These are phyloP conservation scores for Termitomyces heimii DNA, from an alignment of 768 basidiomycete species.

Conservation along the genomic window DNA sequence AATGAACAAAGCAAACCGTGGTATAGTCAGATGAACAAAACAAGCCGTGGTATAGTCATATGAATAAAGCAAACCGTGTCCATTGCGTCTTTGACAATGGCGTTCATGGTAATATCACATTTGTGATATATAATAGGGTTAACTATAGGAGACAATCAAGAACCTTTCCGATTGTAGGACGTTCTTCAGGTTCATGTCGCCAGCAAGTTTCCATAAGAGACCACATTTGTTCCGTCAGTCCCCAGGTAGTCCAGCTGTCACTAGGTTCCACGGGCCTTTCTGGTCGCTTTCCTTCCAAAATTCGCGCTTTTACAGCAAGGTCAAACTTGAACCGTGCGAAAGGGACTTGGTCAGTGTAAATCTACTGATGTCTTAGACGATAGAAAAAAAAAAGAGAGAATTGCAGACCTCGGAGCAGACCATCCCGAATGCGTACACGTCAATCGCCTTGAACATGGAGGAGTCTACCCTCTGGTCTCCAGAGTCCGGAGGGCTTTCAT, in stretches of 20 bases:
- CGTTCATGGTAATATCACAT: too few species aligned
- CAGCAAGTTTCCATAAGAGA: slow-evolving; percentile 2
- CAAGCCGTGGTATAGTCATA: too few species aligned
- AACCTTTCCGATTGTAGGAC: background rate
- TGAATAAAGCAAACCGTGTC: too few species aligned
- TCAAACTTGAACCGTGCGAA: background rate
- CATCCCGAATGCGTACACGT: background rate
- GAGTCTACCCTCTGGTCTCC: background rate
- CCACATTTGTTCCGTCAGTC: background rate
- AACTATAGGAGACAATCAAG: background rate
- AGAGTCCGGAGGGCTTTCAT: background rate
- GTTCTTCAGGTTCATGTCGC: background rate
- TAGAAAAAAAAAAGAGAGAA: background rate
- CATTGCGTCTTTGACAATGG: too few species aligned
- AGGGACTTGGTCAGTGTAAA: background rate
- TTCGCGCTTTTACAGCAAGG: background rate
- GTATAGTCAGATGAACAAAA: too few species aligned
- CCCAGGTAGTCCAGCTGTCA: background rate
- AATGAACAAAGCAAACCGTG: too few species aligned
- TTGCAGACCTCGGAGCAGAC: background rate
- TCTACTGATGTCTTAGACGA: background rate
- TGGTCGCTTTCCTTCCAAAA: background rate
- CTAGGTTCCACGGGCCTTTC: background rate
- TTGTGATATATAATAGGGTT: too few species aligned
- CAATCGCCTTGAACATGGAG: background rate